Conservation (phyloP, 768 basidiomycete genomes). For the Amanita jacksonii region DNA sequence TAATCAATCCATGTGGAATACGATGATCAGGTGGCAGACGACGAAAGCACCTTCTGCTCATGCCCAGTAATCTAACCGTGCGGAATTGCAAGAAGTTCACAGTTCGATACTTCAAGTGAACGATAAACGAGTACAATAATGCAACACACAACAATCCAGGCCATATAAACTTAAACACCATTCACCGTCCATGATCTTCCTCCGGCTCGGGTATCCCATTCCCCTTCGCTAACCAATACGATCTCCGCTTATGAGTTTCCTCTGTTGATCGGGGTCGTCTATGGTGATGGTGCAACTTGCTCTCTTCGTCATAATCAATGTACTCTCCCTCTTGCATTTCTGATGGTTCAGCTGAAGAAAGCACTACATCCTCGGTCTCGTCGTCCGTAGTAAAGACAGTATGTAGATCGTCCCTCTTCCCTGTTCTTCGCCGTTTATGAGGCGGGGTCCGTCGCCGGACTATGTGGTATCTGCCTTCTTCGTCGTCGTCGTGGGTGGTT, state of each 20-base stretch:
- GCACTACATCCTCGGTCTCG: constrained; percentile 21
- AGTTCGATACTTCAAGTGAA: too few species aligned
- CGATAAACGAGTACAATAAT: not conserved
- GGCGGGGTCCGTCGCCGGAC: constrained; percentile 29
- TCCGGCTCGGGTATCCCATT: constrained; percentile 23
- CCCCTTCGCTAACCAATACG: constrained; percentile 53
- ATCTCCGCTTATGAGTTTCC: constrained; percentile 31
- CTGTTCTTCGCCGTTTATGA: constrained; percentile 37
- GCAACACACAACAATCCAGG: not conserved
- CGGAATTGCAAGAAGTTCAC: too few species aligned
- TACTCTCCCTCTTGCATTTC: constrained; percentile 18
- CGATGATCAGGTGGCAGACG: too few species aligned
- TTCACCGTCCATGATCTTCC: constrained; percentile 13
- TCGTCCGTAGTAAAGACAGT: constrained; percentile 45
- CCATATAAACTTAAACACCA: too few species aligned
- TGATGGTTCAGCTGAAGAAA: constrained; percentile 11
- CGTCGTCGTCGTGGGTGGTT: constrained; percentile 27
- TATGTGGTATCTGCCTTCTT: constrained; percentile 50
- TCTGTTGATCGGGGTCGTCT: constrained; percentile 9
- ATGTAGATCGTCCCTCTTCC: constrained; percentile 27
- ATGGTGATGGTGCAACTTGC: constrained; percentile 1
- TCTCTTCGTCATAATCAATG: constrained; percentile 6
- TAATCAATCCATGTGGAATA: too few species aligned
- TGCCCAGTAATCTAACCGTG: too few species aligned
- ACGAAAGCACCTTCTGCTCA: too few species aligned